These are phyloP conservation scores for Aspergillus haitiensis DNA, from an alignment of 495 filamentous ascomycete genomes.

Conservation along the genomic window DNA sequence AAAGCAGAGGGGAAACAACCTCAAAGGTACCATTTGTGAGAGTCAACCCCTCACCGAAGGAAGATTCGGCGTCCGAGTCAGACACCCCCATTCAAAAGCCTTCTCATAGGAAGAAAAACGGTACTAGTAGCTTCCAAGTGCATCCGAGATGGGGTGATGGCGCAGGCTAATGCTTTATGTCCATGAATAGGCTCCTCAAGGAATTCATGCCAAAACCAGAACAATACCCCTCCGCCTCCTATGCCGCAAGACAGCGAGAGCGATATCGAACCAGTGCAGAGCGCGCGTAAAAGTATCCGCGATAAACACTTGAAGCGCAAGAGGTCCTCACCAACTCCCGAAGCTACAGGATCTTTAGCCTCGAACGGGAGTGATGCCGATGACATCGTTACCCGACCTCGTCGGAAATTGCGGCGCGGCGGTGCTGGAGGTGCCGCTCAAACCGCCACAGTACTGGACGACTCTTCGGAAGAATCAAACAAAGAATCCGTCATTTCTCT, in stretches of 20 bases:
- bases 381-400: constrained; percentile 28
- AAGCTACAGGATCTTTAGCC: constrained; percentile 1
- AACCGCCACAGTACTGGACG: constrained; percentile 22
- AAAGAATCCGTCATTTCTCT: constrained; percentile 33
- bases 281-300: constrained; percentile 19
- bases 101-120: constrained; percentile 6
- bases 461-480: constrained; percentile 32
- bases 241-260: constrained; percentile 20
- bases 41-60: constrained; percentile 7
- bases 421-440: constrained; percentile 22
- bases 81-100: background rate
- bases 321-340: constrained; percentile 12
- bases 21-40: constrained; percentile 6
- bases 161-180: background rate
- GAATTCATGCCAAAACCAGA: constrained; percentile 12
- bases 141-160: background rate
- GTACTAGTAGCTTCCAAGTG: background rate
- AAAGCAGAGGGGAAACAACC: background rate
- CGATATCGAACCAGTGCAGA: constrained; percentile 22
- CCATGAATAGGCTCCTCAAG: constrained; percentile 1
- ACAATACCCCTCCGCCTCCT: constrained; percentile 1
- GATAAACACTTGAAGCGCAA: constrained; percentile 21
- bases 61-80: background rate
- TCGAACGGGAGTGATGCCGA: constrained; percentile 33
- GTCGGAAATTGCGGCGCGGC: constrained; percentile 38